Evolutionary conservation across 352 stramenopile species (phyloP).

Genomic region (Phytophthora tubulina): DNA sequence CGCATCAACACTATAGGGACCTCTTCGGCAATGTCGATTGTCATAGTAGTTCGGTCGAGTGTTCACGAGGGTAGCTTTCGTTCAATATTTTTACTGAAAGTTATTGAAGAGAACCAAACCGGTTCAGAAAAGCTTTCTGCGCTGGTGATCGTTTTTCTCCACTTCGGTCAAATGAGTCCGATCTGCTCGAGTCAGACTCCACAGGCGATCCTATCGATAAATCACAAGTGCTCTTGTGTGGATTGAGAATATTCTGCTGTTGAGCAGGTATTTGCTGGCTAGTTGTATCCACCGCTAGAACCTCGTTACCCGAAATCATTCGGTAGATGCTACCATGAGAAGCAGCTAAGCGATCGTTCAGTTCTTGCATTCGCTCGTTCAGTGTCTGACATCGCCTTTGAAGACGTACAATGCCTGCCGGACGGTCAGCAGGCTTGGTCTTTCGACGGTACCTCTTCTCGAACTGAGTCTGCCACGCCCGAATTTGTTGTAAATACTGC

Average conservation of each 20-base stretch:
- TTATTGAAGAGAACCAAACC: conserved; percentile 34
- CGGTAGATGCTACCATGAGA: conserved; percentile 45
- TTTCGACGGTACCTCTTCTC: conserved; percentile 66
- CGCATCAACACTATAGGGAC: too few relatives aligned
- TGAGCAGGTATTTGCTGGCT: not conserved
- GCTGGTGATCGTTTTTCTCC: conserved; percentile 55
- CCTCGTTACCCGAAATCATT: conserved; percentile 26
- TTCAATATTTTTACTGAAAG: not conserved
- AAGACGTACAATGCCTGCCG: conserved; percentile 46
- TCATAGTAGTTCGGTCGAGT: too few relatives aligned
- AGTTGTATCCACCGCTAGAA: conserved; percentile 13
- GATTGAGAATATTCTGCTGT: not conserved
- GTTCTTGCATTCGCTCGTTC: conserved; percentile 49
- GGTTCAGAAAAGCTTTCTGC: conserved; percentile 71
- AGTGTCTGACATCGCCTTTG: conserved; percentile 48
- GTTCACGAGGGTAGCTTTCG: too few relatives aligned
- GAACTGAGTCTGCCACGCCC: conserved; percentile 60
- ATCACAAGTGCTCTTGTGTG: conserved; percentile 14
- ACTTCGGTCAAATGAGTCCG: conserved; percentile 21
- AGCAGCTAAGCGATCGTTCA: conserved; percentile 41
- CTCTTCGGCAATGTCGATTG: too few relatives aligned
- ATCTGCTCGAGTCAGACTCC: not conserved
- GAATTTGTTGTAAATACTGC: conserved; percentile 54
- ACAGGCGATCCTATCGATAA: not conserved
- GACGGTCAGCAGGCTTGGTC: conserved; percentile 44